phyloP scores from a whole-genome alignment of 2,329 filamentous ascomycete species.

The Plenodomus lindquistii region DNA sequence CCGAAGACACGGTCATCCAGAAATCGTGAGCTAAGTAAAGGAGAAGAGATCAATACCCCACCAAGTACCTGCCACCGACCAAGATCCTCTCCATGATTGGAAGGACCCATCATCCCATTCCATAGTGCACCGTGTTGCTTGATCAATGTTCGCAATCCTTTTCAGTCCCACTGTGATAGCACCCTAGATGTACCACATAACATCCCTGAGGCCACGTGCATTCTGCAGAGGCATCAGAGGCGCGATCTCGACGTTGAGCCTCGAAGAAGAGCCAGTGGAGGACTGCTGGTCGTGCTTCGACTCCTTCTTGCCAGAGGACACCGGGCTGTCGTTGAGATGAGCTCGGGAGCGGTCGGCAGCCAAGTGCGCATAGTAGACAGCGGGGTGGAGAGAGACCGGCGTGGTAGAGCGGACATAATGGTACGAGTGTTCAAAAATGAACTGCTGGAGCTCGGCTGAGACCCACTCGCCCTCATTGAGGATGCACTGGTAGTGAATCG shows the following conservation, averaged over 20 bases:
- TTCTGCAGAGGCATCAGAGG: slow-evolving; percentile 49
- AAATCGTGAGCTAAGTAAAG: background rate
- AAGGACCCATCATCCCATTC: background rate
- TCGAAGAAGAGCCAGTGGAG: slow-evolving; percentile 35
- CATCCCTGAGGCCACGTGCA: slow-evolving; percentile 43
- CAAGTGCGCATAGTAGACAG: slow-evolving; percentile 94
- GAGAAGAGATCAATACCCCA: background rate
- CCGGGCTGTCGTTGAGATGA: slow-evolving; percentile 63
- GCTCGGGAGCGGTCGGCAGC: slow-evolving; percentile 77
- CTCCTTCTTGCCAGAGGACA: slow-evolving; percentile 46
- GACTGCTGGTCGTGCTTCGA: slow-evolving; percentile 31
- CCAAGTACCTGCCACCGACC: background rate
- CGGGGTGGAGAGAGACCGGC: slow-evolving; percentile 83
- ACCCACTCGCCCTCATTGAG: slow-evolving; percentile 74
- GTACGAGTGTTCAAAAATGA: slow-evolving; percentile 95
- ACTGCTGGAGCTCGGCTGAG: slow-evolving; percentile 73
- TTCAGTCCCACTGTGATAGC: background rate
- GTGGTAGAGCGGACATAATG: slow-evolving; percentile 92
- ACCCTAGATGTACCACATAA: slow-evolving; percentile 56
- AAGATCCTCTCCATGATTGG: background rate
- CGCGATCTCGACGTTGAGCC: slow-evolving; percentile 35
- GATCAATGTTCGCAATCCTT: background rate
- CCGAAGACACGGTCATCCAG: background rate
- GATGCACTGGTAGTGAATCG: slow-evolving; percentile 90
- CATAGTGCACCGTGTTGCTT: background rate